Base-by-base conservation (phyloP, 163 green algal species). In the Scenedesmus sp. region DNA sequence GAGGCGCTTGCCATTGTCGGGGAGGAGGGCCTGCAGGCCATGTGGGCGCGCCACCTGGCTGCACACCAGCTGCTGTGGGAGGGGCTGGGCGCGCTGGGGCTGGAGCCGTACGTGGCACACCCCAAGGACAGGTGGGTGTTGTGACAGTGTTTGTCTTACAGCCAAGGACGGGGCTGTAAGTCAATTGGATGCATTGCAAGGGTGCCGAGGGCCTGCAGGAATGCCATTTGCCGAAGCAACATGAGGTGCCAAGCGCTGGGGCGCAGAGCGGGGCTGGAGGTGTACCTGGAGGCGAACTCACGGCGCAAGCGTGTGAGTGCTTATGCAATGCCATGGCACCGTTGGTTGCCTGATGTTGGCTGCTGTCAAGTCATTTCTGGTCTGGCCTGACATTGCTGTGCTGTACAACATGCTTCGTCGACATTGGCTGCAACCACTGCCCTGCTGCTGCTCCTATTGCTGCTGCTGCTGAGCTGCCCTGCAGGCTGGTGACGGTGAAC, bases 1-100 rank as follows among this genome's bases (percentile, higher is more conserved):
- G 98, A 99, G 93, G 97, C 97, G 10, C 94, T 99, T 68, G 97
- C 97, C 22, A 94, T 99, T 22, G 95, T 98, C 7, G 88, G 88
- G 43, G 88, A 92, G 18, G 96, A 99, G 94, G 97, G 97, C 0
- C 94, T 99, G 90, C 92, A 96, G 44, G 76, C 86, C 5, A 95
- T 96, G 93, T 96, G 94, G 94, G 78, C 92, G 9, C 91, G 97
- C 3, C 97, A 99, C 94, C 85, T 88, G 83, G 56, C 56, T 24
- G 88, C 82, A n/a, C 88, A 92, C 82, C 88, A 85, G 61, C 91
- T 94, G 89, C 95, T 99, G 92, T 99, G 97, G 97, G 94, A 94
- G 37, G 97, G 97, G 18, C 96, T 99, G n/a, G 78, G 35, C 1
- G 68, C 91, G 83, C 89, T 99, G 94, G 97, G 97, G 13, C 95